Conservation (phyloP, 2,329 filamentous ascomycete genomes). For the Fusarium sp. region DNA sequence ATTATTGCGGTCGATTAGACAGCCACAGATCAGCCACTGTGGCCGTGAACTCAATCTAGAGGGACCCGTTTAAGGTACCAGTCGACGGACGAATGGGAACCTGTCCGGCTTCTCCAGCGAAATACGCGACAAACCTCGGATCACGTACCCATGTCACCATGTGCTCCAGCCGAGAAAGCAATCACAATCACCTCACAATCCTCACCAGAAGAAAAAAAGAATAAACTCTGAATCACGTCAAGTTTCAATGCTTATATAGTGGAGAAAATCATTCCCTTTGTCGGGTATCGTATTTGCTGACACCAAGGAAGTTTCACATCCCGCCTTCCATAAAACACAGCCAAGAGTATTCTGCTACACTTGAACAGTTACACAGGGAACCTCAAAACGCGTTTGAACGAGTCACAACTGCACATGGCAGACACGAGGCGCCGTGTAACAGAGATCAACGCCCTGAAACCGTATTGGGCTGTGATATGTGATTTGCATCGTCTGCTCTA, state of each 20-base stretch:
- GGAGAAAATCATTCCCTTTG: background rate
- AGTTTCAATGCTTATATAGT: background rate
- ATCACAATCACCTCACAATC: background rate
- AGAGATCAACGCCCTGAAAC: background rate
- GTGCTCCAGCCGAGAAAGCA: background rate
- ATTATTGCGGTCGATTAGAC: too few relatives aligned
- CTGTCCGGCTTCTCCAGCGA: background rate
- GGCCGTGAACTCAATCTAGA: too few relatives aligned
- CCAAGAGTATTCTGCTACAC: background rate
- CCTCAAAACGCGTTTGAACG: background rate
- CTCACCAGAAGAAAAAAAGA: background rate
- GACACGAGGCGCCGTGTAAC: background rate
- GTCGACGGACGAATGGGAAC: background rate
- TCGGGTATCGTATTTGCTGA: background rate
- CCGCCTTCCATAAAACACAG: background rate
- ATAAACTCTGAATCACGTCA: background rate
- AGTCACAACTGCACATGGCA: background rate
- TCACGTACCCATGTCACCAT: background rate
- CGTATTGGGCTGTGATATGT: background rate
- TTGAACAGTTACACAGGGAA: background rate
- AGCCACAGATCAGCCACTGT: too few relatives aligned
- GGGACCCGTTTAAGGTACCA: too few relatives aligned
- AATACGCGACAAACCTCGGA: background rate
- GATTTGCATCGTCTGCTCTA: background rate
- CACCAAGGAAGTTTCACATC: background rate